These are phyloP conservation scores for Aquilaria malaccensis DNA, from an alignment of 345 rosid genomes.

Conservation along the genomic window DNA sequence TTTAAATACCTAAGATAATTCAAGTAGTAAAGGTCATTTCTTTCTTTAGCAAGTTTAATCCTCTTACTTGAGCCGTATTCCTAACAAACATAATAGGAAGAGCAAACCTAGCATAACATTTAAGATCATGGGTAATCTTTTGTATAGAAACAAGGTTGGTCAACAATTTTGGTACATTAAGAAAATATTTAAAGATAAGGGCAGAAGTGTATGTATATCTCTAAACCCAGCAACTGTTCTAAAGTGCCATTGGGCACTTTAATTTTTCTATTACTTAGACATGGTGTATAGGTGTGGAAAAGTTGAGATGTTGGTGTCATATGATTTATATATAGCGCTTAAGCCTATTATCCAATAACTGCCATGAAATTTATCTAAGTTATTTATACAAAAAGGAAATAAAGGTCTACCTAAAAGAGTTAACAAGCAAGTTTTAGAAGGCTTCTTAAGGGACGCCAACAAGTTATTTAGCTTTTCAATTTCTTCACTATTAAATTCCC, in stretches of 20 bases:
- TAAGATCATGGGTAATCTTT: too few relatives aligned
- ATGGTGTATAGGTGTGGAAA: not conserved
- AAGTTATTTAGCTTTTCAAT: not conserved
- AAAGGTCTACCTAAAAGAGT: not conserved
- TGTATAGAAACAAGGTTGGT: not conserved
- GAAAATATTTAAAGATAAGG: constrained; percentile 2
- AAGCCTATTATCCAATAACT: not conserved
- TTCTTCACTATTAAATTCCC: not conserved
- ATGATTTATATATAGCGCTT: not conserved
- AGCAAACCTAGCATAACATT: too few relatives aligned
- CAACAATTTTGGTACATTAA: not conserved
- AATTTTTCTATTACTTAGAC: not conserved
- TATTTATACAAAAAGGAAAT: not conserved
- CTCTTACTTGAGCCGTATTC: too few relatives aligned
- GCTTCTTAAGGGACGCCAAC: not conserved
- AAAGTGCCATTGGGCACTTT: not conserved
- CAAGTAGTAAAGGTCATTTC: not conserved
- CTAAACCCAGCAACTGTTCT: not conserved
- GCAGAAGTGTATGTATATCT: not conserved
- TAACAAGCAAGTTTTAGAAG: not conserved
- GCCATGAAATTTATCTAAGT: not conserved
- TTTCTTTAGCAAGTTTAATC: too few relatives aligned
- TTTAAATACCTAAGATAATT: not conserved
- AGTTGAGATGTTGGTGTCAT: not conserved
- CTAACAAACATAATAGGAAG: too few relatives aligned